Evolutionary conservation across 345 rosid genomes (phyloP).

Genomic region (Murraya koenigii): DNA sequence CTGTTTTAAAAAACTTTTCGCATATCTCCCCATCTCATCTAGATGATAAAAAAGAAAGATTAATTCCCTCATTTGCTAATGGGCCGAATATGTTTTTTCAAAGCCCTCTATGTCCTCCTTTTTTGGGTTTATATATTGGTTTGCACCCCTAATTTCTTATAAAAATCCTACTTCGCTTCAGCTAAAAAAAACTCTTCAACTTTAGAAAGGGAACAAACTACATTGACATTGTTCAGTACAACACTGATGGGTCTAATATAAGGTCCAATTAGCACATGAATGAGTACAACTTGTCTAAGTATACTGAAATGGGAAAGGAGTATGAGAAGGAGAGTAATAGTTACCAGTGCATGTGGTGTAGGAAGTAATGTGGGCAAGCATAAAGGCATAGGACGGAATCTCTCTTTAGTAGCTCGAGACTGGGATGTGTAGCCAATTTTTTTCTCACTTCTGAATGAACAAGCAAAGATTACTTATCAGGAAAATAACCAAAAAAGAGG

Average conservation of each 20-base stretch:
- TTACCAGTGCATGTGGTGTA: slow-evolving; percentile 92
- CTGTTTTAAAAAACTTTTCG: background rate
- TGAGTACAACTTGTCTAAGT: background rate
- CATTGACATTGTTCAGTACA: background rate
- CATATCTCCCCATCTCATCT: background rate
- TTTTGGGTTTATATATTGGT: background rate
- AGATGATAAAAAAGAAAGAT: slow-evolving; percentile 7
- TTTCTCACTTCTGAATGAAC: slow-evolving; percentile 64
- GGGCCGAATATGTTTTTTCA: background rate
- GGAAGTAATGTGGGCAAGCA: slow-evolving; percentile 85
- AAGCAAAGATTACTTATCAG: slow-evolving; percentile 4
- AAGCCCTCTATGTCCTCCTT: background rate
- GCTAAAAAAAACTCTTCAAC: background rate
- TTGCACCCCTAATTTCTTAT: background rate
- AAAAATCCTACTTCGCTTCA: background rate
- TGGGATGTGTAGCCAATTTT: slow-evolving; percentile 45
- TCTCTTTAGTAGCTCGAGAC: slow-evolving; percentile 60
- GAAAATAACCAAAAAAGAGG: background rate
- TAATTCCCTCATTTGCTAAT: background rate
- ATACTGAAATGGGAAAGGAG: slow-evolving; percentile 6
- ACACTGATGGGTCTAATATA: background rate
- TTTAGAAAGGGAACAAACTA: background rate
- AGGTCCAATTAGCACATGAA: background rate
- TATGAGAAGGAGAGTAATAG: slow-evolving; percentile 4
- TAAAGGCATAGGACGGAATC: slow-evolving; percentile 93